Conservation (phyloP, 2,329 filamentous ascomycete species). For the Neofusicoccum laricinum region DNA sequence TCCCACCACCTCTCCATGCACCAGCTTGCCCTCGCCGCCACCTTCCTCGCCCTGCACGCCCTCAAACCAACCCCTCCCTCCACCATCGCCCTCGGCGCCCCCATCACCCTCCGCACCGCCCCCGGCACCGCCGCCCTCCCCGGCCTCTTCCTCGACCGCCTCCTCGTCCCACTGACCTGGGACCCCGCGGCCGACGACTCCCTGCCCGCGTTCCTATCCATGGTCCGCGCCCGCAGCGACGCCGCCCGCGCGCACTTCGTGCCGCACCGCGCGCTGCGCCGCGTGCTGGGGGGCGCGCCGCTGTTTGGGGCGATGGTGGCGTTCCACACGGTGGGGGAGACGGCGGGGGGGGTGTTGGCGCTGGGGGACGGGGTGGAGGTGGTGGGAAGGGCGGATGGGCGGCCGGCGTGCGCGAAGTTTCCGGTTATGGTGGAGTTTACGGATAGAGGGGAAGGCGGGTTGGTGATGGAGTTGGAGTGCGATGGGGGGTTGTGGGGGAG, state of each 20-base stretch:
- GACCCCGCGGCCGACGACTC: not conserved
- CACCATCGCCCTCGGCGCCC: slow-evolving; percentile 11
- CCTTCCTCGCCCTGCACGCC: not conserved
- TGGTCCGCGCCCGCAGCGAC: not conserved
- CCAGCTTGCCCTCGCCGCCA: slow-evolving; percentile 3
- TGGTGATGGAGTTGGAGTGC: slow-evolving; percentile 3
- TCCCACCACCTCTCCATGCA: not conserved
- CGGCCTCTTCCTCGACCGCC: slow-evolving; percentile 15
- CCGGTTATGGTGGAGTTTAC: slow-evolving; percentile 18
- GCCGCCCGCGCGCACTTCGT: not conserved
- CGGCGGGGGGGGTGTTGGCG: too few species aligned
- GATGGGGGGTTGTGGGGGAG: not conserved
- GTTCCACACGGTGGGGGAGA: not conserved
- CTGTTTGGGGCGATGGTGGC: not conserved
- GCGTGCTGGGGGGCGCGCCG: not conserved
- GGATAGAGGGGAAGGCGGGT: not conserved
- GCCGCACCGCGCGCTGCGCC: not conserved
- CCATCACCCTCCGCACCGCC: slow-evolving; percentile 11
- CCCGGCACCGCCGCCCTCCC: slow-evolving; percentile 10
- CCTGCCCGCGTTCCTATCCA: not conserved
- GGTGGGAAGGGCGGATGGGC: not conserved
- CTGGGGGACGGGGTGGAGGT: not conserved
- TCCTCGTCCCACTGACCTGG: slow-evolving; percentile 1
- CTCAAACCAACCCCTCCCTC: not conserved
- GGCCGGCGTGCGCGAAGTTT: slow-evolving; percentile 13